Conservation (phyloP, 2,329 filamentous ascomycete species). For the Aspergillus sp. region DNA sequence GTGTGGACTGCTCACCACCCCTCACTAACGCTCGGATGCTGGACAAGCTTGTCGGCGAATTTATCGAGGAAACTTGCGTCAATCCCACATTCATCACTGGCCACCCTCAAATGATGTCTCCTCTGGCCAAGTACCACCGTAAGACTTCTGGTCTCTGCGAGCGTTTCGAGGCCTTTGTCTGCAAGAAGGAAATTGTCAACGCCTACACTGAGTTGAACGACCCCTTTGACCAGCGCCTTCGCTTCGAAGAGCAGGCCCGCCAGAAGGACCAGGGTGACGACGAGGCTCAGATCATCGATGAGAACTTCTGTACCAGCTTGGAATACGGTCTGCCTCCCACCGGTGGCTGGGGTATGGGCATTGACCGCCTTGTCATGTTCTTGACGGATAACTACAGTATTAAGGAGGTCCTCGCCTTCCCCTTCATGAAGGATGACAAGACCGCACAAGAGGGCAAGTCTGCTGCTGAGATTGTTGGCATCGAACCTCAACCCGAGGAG, state of each 20-base stretch:
- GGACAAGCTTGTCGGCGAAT: slow-evolving; percentile 90
- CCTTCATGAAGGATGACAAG: slow-evolving; percentile 92
- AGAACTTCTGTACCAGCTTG: slow-evolving; percentile 88
- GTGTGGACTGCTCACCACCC: slow-evolving; percentile 84
- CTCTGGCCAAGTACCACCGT: slow-evolving; percentile 93
- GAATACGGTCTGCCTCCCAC: slow-evolving; percentile 93
- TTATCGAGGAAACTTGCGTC: slow-evolving; percentile 89
- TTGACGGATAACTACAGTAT: slow-evolving; percentile 94
- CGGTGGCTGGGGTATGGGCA: slow-evolving; percentile 94
- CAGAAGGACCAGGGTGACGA: slow-evolving; percentile 98
- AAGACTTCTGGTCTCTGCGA: slow-evolving; percentile 81
- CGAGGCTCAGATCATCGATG: slow-evolving; percentile 92
- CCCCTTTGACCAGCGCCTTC: slow-evolving; percentile 87
- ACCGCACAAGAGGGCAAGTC: slow-evolving; percentile 46
- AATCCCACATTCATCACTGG: slow-evolving; percentile 90
- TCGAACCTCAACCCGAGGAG: slow-evolving; percentile 61
- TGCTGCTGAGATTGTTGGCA: slow-evolving; percentile 63
- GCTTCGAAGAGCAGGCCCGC: slow-evolving; percentile 90
- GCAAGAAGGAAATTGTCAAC: slow-evolving; percentile 96
- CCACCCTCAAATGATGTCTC: slow-evolving; percentile 88
- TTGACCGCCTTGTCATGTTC: slow-evolving; percentile 93
- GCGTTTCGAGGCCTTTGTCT: slow-evolving; percentile 95
- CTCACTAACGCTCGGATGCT: slow-evolving; percentile 95
- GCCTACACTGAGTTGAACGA: slow-evolving; percentile 98
- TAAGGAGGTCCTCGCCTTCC: slow-evolving; percentile 94